A percentile compares a stretch with the other conserved stretches of the same genome.
Conservation (phyloP, 106 monocot species). For the Allium fistulosum region DNA sequence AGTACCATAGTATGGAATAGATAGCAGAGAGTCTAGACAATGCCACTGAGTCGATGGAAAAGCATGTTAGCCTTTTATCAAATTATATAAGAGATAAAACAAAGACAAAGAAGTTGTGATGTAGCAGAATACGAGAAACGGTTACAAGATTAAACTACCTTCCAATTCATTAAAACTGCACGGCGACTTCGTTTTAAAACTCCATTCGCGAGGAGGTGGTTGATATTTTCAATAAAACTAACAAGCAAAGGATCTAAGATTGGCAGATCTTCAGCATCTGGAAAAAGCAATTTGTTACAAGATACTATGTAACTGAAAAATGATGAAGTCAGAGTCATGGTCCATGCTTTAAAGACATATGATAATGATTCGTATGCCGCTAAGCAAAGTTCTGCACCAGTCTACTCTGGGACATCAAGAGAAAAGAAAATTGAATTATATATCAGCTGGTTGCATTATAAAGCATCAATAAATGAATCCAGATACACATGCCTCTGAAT, state of each 20-base stretch:
- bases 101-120: too few species aligned
- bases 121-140: too few species aligned
- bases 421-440: not conserved
- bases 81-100: not conserved
- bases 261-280: too few species aligned
- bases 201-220: too few species aligned
- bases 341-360: slow-evolving; percentile 42
- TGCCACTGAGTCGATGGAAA: slow-evolving; percentile 54
- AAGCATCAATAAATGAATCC: not conserved
- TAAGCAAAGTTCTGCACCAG: slow-evolving; percentile 66
- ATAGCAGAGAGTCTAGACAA: slow-evolving; percentile 64
- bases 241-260: too few species aligned
- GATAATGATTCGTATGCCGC: slow-evolving; percentile 73
- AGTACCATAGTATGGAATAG: slow-evolving; percentile 30
- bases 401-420: slow-evolving; percentile 32
- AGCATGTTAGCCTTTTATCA: slow-evolving; percentile 6
- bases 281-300: too few species aligned
- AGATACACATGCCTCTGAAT: too few species aligned
- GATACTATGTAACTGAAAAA: too few species aligned
- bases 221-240: too few species aligned
- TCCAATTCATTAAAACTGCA: too few species aligned
- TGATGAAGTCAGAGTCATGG: slow-evolving; percentile 18
- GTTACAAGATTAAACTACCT: slow-evolving; percentile 33
- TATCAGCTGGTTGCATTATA: too few species aligned
- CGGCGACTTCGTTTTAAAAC: too few species aligned